phyloP scores from a whole-genome alignment of 1,284 basidiomycete genomes.

The Puccinia hordei region DNA sequence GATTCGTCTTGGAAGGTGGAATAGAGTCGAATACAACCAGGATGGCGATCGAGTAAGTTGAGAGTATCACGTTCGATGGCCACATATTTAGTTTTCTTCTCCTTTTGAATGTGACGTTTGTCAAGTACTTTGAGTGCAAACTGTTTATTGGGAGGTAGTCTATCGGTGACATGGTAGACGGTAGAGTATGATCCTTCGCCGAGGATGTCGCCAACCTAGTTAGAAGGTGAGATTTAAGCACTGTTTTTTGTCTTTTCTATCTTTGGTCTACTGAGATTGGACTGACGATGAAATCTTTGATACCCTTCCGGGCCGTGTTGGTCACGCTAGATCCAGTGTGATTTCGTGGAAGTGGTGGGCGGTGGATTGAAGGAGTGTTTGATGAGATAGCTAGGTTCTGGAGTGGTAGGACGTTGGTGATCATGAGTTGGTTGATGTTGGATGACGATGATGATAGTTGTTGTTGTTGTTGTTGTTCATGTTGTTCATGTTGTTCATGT shows the following conservation, averaged over 20 bases:
- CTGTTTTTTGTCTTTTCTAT: neutral
- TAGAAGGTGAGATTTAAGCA: neutral
- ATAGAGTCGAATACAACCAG: conserved; percentile 56
- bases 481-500: neutral
- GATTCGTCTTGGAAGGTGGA: conserved; percentile 56
- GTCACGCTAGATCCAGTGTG: conserved; percentile 36
- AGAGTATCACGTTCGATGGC: conserved; percentile 70
- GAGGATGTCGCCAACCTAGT: conserved; percentile 59
- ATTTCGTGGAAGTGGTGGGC: conserved; percentile 55
- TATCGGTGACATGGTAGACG: conserved; percentile 54
- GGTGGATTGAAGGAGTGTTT: conserved; percentile 53
- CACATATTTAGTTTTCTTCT: conserved; percentile 69
- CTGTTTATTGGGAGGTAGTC: conserved; percentile 52
- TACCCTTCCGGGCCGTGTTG: neutral
- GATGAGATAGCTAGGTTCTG: neutral
- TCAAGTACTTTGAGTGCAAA: conserved; percentile 77
- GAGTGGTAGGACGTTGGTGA: neutral
- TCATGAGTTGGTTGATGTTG: conserved; percentile 27
- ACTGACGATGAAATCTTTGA: conserved; percentile 35
- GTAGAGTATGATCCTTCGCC: conserved; percentile 61
- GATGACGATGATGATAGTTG: conserved; percentile 18
- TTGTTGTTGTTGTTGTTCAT: neutral
- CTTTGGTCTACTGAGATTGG: neutral
- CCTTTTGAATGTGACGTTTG: conserved; percentile 65
- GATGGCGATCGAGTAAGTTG: conserved; percentile 61